A percentile compares a stretch with the other conserved stretches of the same genome.
These are phyloP conservation scores for Nicotiana undulata DNA, from an alignment of 257 asterid genomes.

Conservation along the genomic window DNA sequence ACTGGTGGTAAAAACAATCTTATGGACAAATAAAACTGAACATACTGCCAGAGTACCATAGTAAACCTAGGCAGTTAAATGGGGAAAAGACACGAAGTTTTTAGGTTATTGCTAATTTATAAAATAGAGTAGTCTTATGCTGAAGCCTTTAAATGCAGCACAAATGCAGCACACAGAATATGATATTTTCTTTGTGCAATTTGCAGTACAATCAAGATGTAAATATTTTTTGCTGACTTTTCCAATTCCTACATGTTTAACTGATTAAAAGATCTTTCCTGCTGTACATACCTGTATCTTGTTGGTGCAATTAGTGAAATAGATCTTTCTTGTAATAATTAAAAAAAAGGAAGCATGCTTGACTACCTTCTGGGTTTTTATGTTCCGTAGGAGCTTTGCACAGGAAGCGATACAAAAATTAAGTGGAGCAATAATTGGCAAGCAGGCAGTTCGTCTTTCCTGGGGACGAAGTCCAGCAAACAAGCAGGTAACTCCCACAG, in stretches of 20 bases:
- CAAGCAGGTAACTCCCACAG: constrained; percentile 43
- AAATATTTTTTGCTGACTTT: background rate
- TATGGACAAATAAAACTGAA: background rate
- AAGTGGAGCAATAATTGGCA: constrained; percentile 53
- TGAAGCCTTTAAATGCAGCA: background rate
- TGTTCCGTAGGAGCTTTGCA: constrained; percentile 46
- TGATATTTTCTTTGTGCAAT: background rate
- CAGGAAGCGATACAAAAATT: constrained; percentile 64
- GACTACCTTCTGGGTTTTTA: constrained; percentile 4
- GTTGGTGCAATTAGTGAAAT: background rate
- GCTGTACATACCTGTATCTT: background rate
- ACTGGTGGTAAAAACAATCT: background rate
- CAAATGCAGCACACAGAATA: background rate
- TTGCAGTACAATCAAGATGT: background rate
- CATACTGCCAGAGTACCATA: background rate
- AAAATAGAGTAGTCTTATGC: background rate
- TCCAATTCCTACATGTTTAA: background rate
- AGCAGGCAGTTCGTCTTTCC: constrained; percentile 79
- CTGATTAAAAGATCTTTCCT: background rate
- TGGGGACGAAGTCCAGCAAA: constrained; percentile 72
- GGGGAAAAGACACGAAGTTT: background rate
- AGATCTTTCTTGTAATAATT: background rate
- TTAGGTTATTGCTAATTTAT: background rate
- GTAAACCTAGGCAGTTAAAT: background rate
- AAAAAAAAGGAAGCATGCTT: background rate